phyloP scores from a whole-genome alignment of 352 stramenopile species.

The Pythium aristosporum region DNA sequence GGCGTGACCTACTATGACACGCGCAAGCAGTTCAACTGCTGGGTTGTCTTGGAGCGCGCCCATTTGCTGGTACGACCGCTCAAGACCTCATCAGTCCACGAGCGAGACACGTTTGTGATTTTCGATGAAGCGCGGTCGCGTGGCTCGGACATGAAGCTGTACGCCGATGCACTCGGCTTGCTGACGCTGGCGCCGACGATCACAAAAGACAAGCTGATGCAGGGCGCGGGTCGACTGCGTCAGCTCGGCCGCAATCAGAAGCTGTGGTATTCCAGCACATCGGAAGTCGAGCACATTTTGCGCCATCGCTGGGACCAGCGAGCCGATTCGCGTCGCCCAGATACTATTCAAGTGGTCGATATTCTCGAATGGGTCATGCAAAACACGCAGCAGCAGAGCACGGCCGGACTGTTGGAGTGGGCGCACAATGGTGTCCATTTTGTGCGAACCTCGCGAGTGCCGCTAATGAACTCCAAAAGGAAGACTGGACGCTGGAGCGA shows the following conservation, averaged over 20 bases:
- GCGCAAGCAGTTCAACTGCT: slow-evolving; percentile 45
- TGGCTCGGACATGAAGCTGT: slow-evolving; percentile 88
- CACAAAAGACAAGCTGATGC: slow-evolving; percentile 93
- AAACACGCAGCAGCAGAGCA: slow-evolving; percentile 77
- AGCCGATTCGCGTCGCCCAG: not conserved
- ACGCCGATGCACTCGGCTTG: slow-evolving; percentile 55
- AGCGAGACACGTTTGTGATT: slow-evolving; percentile 86
- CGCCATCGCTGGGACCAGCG: not conserved
- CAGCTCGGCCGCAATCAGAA: slow-evolving; percentile 71
- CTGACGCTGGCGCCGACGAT: slow-evolving; percentile 84
- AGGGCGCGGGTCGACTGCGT: slow-evolving; percentile 84
- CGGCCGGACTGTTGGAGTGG: slow-evolving; percentile 73
- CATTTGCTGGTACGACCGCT: slow-evolving; percentile 43
- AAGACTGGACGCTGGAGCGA: slow-evolving; percentile 39
- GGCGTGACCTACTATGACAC: slow-evolving; percentile 89
- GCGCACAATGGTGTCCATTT: slow-evolving; percentile 74
- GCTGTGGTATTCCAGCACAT: slow-evolving; percentile 62
- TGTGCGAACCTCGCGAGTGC: slow-evolving; percentile 22
- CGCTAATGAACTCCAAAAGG: slow-evolving; percentile 23
- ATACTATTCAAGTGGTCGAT: not conserved
- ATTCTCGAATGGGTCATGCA: slow-evolving; percentile 86
- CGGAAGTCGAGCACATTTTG: slow-evolving; percentile 62
- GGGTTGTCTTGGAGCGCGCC: slow-evolving; percentile 75
- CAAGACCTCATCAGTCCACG: slow-evolving; percentile 62
- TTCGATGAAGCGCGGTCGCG: slow-evolving; percentile 90